Evolutionary conservation across 108 stramenopile species (phyloP), one percentile per base, ranked within the genome.

Genomic region (Nitzschia inconspicua): DNA sequence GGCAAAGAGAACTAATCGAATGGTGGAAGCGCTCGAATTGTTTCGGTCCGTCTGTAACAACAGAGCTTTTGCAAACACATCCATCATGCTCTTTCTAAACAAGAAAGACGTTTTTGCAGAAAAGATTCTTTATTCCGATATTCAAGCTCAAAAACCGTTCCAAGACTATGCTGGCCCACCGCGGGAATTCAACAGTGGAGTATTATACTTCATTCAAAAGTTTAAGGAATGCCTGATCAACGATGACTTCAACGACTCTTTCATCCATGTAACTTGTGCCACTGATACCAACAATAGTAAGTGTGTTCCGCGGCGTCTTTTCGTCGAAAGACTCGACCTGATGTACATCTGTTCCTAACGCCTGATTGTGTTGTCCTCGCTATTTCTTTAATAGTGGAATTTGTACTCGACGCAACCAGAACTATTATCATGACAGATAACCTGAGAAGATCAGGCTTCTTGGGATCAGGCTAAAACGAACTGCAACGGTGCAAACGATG

Each of bases 91-190:
- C 36, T 81, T 99, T 66, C 73, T 99, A 18, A 99, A 99, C 72
- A 99, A 99, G 75, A 93, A 91, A 68, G 98, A 99, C 69, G 76
- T 99, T 25, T 99, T 98, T 63, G 92, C 88, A 22, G 96, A 97
- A 44, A 99, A 98, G 68, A 93, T 99, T 24, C 73, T 82, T 51
- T 82, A 86, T 49, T 82, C 77, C 51, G 84, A 88, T 60, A 89
- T 94, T 65, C 81, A 78, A 3, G 79, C 78, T 1, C 88, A 89
- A 65, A 76, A 77, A 58, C 79, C 87, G 0, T 91, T 97, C 61
- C 60, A 77, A 28, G 91, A 95, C 61, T 94, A 92, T 69, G 63
- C 83, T 11, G 89, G 91, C 5, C 83, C 85, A 42, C 72, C 82
- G 22, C 68, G 82, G 47, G 88, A 95, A 60, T 92, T 88, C 67